Base-by-base conservation (phyloP, 2,329 filamentous ascomycete species). In the Phyllosticta citribraziliensis region DNA sequence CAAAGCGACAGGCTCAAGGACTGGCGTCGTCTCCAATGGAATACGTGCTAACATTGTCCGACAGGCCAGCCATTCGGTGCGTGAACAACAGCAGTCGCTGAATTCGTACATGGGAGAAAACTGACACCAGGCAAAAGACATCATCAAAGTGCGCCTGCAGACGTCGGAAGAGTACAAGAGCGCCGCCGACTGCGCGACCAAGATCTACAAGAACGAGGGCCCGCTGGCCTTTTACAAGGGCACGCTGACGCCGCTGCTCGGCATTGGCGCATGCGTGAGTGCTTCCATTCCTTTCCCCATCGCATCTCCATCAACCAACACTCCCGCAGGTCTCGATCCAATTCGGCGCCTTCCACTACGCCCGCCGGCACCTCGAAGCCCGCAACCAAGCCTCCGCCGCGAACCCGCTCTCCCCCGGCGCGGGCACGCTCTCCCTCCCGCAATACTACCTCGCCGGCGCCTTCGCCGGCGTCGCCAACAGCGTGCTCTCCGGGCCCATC, bases 141-240 rank as follows among this genome's bases (percentile, higher is more conserved):
- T 97, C 66, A 88, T 99, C 79, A 99, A 99, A 79, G 94, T 99
- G 69, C 89, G 94, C 61, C 83, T 99, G 56, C 94, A 99, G 76
- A 99, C 94, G 17, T 88, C 88, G 59, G 86, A 82, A 22, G 84
- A 89, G 67, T 96, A 97, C 80, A 81, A 84, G 58, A 87, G 84
- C 66, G 94, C 94, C 58, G 76, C 95, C 55, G 82, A 90, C 69
- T 90, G 89, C 66, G 94, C 92, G 8, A 82, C 82, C 57, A 84
- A 88, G 65, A 97, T 99, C 78, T 90, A 90, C 76, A 86, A 84
- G 69, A 87, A 90, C 70, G 94, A 99, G 75, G 94, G 94, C 1
- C 82, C 91, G 2, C 78, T 89, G 12, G 94, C 94, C 62, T 99
- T 99, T 80, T 99, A 99, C 84, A 99, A 99, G 67, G 94, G 94